Evolutionary conservation across 257 asterid genomes (phyloP), one percentile per base, ranked within the genome.

Genomic region (Primulina tabacum): DNA sequence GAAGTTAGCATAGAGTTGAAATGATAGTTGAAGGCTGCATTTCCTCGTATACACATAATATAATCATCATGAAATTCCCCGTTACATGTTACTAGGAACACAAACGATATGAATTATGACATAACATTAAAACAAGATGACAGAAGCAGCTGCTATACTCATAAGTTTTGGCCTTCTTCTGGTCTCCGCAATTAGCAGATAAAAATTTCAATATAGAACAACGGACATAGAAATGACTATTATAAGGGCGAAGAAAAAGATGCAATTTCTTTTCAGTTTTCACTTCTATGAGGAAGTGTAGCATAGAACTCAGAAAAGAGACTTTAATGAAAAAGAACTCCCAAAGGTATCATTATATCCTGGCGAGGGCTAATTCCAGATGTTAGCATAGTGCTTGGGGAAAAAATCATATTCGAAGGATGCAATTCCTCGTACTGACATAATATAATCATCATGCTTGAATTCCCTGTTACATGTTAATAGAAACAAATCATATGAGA

Each of bases 121-220:
- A 7, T 58, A 26, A 32, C 34, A 32, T 4, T 47, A 43, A 5
- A 30, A 57, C 75, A 52, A 4, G 53, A 12, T 4, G 53, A 43
- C 96, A 64, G 99, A 91, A 71, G 85, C 89, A 14, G 99, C 97
- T 81, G 91, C 79, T 50, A 85, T 79, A 56, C 78, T 84, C 17
- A 96, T 89, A 50, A 94, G 86, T 73, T 74, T 81, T 43, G 97
- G 97, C 78, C 88, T 86, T 64, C 87, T 81, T 78, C 85, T 91
- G 87, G 70, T 82, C 83, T 94, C 97, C 91, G 95, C 71, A 75
- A 69, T 50, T 53, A 8, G 35, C 32, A 72, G 70, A 66, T 60
- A 37, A 73, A 28, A 2, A 38, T 47, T 57, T 71, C 62, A 71
- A 33, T 40, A 43, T 47, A 20, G 6, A 40, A 17, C 40, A 57